Base-by-base conservation (phyloP, 306 rosid genomes). In the Ormosia semicastrata region DNA sequence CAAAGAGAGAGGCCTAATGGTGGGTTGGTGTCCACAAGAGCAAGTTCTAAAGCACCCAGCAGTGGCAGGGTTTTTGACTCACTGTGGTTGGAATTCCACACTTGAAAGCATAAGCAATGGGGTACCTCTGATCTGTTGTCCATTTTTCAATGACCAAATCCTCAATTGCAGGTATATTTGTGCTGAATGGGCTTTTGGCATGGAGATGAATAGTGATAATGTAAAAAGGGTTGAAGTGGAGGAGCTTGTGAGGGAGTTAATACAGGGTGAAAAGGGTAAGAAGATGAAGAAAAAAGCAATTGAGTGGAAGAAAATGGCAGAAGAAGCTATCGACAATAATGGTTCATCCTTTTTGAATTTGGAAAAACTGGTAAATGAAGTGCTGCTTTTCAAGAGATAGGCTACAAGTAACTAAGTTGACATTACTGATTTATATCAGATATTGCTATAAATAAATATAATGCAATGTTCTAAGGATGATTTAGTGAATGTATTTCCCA, bases 1-100 rank as follows among this genome's bases (percentile, higher is more conserved):
- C 7, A 74, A 83, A 85, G 87, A 80, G 0, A 87, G 85, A 76
- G 78, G 83, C 17, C 8, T 87, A 29, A 34, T 85, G 34, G 47
- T 77, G 71, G 70, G 86, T 24, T 89, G 92, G 92, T 89, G 90
- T 70, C 78, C 89, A 6, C 90, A 87, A 83, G 92, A 87, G 73
- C 74, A 87, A 77, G 87, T 89, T 33, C 80, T 89, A 7, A 87
- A 81, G 58, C 91, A 89, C 37, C 57, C 72, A 3, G 68, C 91
- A 24, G 40, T 85, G 5, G 89, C 87, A 36, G 89, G 91, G 36
- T 87, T 89, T 69, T 7, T 87, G 32, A 83, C 81, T 10, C 90
- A 85, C 33, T 68, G 88, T 43, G 90, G 90, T 17, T 87, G 88
- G 90, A 87, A 82, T 39, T 88, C 91, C 7, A 83, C 88, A 2